phyloP scores from a whole-genome alignment of 164 flowering plant species.

The Magnolia sinica region DNA sequence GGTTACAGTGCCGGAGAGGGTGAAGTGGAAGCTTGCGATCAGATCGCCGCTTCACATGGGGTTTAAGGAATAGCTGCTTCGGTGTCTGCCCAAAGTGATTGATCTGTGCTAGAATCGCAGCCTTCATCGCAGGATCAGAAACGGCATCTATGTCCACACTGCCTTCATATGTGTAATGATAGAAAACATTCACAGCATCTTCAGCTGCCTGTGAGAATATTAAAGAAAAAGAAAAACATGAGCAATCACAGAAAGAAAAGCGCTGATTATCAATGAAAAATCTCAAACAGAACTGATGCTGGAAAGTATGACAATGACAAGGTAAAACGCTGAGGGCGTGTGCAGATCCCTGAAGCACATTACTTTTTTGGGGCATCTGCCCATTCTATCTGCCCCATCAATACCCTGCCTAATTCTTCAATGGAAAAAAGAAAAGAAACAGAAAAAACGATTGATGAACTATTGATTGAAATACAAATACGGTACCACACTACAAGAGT shows the following conservation, averaged over 20 bases:
- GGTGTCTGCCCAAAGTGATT: constrained; percentile 99
- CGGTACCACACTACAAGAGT: neutral
- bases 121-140: constrained; percentile 95
- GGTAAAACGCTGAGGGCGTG: neutral
- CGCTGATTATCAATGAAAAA: neutral
- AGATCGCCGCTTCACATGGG: constrained; percentile 76
- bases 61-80: constrained; percentile 81
- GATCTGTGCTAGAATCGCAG: constrained; percentile 96
- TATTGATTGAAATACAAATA: neutral
- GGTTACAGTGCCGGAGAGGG: constrained; percentile 66
- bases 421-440: neutral
- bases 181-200: constrained; percentile 96
- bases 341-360: neutral
- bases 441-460: neutral
- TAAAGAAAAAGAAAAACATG: neutral
- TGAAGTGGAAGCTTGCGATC: constrained; percentile 70
- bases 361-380: neutral
- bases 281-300: neutral
- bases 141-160: constrained; percentile 96
- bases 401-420: neutral
- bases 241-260: neutral
- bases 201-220: constrained; percentile 74
- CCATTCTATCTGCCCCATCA: neutral
- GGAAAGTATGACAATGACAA: neutral
- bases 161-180: constrained; percentile 98